These are phyloP conservation scores for Eimeria falciformis DNA, from an alignment of 169 alveolate species.

Conservation along the genomic window DNA sequence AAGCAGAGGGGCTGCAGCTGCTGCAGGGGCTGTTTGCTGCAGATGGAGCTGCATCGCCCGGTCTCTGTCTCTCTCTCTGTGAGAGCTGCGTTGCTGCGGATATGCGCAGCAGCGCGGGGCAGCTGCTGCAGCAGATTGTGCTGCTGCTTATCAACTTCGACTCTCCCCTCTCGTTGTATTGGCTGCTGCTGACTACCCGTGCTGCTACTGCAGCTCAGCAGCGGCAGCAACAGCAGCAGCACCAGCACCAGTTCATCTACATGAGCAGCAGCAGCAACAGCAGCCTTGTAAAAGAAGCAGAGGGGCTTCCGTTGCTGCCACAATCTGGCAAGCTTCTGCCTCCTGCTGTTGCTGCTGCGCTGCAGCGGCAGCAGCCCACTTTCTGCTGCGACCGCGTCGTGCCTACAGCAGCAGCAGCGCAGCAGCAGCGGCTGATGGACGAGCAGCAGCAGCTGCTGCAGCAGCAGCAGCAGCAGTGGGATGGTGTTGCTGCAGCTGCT, in stretches of 20 bases:
- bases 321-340: constrained; percentile 38
- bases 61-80: constrained; percentile 57
- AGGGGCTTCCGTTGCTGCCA: constrained; percentile 59
- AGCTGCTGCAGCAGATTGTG: constrained; percentile 68
- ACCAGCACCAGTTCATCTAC: constrained; percentile 30
- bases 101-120: constrained; percentile 70
- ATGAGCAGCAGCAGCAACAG: constrained; percentile 17
- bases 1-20: neutral
- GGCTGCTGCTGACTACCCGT: constrained; percentile 61
- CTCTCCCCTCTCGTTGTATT: constrained; percentile 66
- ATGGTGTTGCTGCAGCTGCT: constrained; percentile 55
- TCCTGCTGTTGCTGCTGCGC: constrained; percentile 47
- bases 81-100: constrained; percentile 73
- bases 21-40: constrained; percentile 48
- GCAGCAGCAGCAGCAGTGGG: constrained; percentile 70
- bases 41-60: constrained; percentile 28
- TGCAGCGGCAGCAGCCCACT: constrained; percentile 34
- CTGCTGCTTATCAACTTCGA: constrained; percentile 66
- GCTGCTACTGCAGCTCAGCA: constrained; percentile 55
- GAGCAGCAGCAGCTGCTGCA: constrained; percentile 4
- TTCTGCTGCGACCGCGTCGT: constrained; percentile 51
- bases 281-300: neutral
- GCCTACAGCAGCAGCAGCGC: constrained; percentile 34
- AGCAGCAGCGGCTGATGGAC: constrained; percentile 44
- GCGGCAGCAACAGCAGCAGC: constrained; percentile 19